Conservation (phyloP, 371 early-diverging fungal genomes). For the Lichtheimia corymbifera region DNA sequence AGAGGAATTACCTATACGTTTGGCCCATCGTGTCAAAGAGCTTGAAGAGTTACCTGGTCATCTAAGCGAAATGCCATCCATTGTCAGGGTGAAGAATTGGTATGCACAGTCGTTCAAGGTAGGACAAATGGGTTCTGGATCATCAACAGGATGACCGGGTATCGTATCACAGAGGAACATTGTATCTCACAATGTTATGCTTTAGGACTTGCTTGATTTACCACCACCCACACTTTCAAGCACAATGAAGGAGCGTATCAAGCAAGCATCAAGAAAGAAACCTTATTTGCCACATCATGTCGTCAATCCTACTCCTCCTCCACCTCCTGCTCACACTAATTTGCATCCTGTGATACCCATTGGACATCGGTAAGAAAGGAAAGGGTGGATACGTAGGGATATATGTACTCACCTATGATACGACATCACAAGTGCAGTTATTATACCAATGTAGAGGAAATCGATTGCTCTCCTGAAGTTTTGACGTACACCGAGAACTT, state of each 20-base stretch:
- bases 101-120: conserved; percentile 83
- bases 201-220: conserved; percentile 72
- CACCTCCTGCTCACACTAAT: conserved; percentile 7
- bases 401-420: too few relatives aligned
- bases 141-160: neutral
- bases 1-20: conserved; percentile 93
- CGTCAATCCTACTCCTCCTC: conserved; percentile 59
- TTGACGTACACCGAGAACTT: conserved; percentile 79
- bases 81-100: conserved; percentile 91
- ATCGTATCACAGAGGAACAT: neutral
- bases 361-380: conserved; percentile 27
- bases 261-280: conserved; percentile 12
- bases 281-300: conserved; percentile 51
- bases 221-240: conserved; percentile 50
- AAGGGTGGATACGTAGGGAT: neutral
- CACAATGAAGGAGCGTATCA: conserved; percentile 18
- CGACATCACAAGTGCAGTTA: conserved; percentile 36
- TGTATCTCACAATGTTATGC: conserved; percentile 19
- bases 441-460: conserved; percentile 61
- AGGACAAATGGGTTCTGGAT: conserved; percentile 1
- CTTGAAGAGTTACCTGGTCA: conserved; percentile 87
- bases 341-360: conserved; percentile 28
- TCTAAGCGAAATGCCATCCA: conserved; percentile 89
- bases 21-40: conserved; percentile 95
- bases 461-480: conserved; percentile 73